Evolutionary conservation across 345 rosid genomes (phyloP), one percentile per base, ranked within the genome.

Genomic region (Odontarrhena argentea): DNA sequence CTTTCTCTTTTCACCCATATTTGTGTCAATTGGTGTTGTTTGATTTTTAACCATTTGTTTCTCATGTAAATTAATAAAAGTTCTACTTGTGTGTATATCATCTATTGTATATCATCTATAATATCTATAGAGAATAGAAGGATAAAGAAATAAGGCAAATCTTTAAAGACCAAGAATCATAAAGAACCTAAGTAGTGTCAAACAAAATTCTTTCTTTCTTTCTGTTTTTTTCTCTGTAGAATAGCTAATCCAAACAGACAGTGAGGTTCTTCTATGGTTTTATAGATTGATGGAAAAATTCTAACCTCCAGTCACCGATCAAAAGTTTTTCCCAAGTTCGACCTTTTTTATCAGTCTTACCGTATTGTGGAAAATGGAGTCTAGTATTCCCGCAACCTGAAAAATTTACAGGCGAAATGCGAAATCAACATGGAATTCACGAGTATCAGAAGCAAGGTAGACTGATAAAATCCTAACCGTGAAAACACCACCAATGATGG

Each of bases 301-400:
- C 77, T 67, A 55, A 60, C 77, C 73, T 74, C 52, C 66, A 49
- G 43, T 35, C n/a, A 9, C 50, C 36, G 9, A 48, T 89, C 91
- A 91, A 80, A 86, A 78, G 78, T 94, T 86, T 76, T 94, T 94
- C 61, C 99, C 99, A 55, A 87, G 77, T 68, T 94, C 99, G 35
- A 94, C 83, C 55, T 94, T 94, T 71, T 86, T 94, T 74, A 91
- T 73, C 74, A 94, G 18, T 75, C 89, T 84, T 69, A 94, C 22
- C 57, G 99, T 84, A 82, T 87, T 83, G 82, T 94, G 87, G 15
- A 87, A 77, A 74, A 88, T 59, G 11, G 97, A 82, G 77, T 94
- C 99, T 82, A 94, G 28, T 76, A 94, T 91, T 56, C 99, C 99
- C 63, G 99, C 97, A 41, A 94, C 99, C 99, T 91, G 97, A 59